These are phyloP conservation scores for Chalaropsis thielavioides DNA, from an alignment of 2,329 filamentous ascomycete species.

Conservation along the genomic window DNA sequence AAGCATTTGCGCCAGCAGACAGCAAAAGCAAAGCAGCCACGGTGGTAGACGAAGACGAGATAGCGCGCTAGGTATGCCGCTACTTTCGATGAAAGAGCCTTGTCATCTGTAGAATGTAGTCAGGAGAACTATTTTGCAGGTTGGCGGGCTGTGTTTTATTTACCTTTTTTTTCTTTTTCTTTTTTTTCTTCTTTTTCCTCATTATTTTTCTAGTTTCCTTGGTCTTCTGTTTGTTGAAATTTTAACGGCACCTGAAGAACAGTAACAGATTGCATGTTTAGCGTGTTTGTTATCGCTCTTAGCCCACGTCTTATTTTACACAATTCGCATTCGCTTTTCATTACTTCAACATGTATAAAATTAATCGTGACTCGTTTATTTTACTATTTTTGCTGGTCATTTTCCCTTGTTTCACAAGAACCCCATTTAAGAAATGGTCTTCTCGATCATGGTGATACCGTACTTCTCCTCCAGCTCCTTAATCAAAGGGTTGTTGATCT, in stretches of 20 bases:
- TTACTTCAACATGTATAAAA: background rate
- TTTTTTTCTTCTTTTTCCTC: background rate
- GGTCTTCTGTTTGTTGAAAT: background rate
- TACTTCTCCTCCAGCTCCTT: slow-evolving; percentile 67
- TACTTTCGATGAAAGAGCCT: slow-evolving; percentile 5
- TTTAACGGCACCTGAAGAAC: background rate
- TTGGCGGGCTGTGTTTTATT: background rate
- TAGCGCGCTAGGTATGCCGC: slow-evolving; percentile 15
- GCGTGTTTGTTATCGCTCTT: background rate
- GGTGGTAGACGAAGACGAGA: slow-evolving; percentile 29
- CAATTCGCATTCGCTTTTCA: background rate
- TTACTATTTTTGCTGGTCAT: background rate
- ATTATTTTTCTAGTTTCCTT: background rate
- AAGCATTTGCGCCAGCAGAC: background rate
- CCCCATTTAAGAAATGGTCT: slow-evolving; percentile 34
- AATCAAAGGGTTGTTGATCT: slow-evolving; percentile 59
- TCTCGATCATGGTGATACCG: slow-evolving; percentile 58
- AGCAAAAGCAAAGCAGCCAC: slow-evolving; percentile 32
- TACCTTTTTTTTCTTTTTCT: background rate
- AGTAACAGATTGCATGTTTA: slow-evolving; percentile 2
- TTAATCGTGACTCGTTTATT: slow-evolving; percentile 3
- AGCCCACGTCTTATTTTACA: background rate
- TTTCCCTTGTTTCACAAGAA: background rate
- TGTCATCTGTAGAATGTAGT: background rate
- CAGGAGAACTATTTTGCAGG: background rate